Evolutionary conservation across 1,284 basidiomycete genomes (phyloP).

Genomic region (Trametes sp.): DNA sequence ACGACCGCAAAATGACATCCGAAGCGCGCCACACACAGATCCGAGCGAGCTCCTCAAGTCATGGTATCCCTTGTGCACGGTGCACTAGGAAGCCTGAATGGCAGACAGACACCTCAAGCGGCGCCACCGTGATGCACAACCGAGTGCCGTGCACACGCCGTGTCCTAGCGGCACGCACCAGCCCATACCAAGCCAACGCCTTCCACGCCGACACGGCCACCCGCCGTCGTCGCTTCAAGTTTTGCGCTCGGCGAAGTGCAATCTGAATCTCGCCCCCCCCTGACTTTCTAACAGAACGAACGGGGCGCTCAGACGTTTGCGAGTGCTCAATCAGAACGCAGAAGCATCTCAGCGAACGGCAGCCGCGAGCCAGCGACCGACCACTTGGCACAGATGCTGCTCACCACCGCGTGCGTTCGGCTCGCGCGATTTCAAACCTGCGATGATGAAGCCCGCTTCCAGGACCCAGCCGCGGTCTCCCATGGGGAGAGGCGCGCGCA

Average conservation of each 20-base stretch:
- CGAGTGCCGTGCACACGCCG: background rate
- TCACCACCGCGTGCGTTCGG: background rate
- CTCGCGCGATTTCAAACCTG: background rate
- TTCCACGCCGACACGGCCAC: background rate
- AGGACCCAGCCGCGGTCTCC: background rate
- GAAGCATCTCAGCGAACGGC: background rate
- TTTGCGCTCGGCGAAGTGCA: background rate
- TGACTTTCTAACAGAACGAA: background rate
- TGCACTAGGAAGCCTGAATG: constrained; percentile 2
- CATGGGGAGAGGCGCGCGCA: background rate
- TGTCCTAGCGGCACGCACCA: background rate
- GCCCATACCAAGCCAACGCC: background rate
- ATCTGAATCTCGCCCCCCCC: background rate
- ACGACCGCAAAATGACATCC: background rate
- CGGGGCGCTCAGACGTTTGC: background rate
- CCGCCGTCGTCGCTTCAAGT: background rate
- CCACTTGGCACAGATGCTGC: background rate
- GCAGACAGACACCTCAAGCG: background rate
- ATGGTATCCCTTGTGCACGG: too few relatives aligned
- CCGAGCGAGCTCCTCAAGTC: background rate
- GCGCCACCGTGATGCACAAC: background rate
- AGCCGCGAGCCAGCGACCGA: background rate
- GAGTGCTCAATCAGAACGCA: background rate
- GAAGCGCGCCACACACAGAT: background rate
- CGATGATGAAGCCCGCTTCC: background rate